A percentile compares a stretch with the other conserved stretches of the same genome.
These are phyloP conservation scores for Omphalotus olearius DNA, from an alignment of 1,284 basidiomycete species.

Conservation along the genomic window DNA sequence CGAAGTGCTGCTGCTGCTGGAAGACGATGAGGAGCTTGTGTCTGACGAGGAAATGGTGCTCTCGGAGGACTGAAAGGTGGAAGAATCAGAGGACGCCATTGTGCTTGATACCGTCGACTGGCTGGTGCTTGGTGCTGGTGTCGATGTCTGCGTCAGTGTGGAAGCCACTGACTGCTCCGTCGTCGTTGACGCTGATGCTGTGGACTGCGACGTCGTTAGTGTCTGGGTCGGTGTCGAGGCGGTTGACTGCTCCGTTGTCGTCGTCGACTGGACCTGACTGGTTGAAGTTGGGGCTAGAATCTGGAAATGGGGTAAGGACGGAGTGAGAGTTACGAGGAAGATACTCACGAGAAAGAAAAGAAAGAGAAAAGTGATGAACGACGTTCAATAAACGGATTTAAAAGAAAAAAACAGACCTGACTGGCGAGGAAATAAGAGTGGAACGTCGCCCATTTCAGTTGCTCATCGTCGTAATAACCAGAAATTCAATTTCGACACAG, in stretches of 20 bases:
- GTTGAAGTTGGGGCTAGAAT: background rate
- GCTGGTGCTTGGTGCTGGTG: slow-evolving; percentile 15
- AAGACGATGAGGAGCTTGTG: slow-evolving; percentile 11
- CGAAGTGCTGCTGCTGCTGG: slow-evolving; percentile 16
- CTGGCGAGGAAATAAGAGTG: slow-evolving; percentile 12
- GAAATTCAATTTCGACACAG: background rate
- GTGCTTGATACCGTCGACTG: slow-evolving; percentile 3
- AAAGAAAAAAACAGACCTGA: slow-evolving; percentile 11
- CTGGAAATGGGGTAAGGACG: too few relatives aligned
- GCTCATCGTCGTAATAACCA: too few relatives aligned
- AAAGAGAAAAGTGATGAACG: slow-evolving; percentile 8
- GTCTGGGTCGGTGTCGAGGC: background rate
- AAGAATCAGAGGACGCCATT: slow-evolving; percentile 2
- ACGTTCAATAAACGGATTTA: background rate
- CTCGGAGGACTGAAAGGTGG: background rate
- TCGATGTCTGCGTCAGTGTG: slow-evolving; percentile 11
- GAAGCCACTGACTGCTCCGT: slow-evolving; percentile 13
- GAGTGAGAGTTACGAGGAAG: too few relatives aligned
- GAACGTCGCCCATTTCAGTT: slow-evolving; percentile 2
- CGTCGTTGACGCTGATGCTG: slow-evolving; percentile 11
- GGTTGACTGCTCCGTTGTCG: slow-evolving; percentile 16
- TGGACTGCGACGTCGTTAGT: background rate
- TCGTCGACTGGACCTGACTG: slow-evolving; percentile 12
- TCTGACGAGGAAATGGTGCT: slow-evolving; percentile 15
- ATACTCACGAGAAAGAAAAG: slow-evolving; percentile 2